phyloP scores from a whole-genome alignment of 805 yeast species.

The Candida nitratophila region DNA sequence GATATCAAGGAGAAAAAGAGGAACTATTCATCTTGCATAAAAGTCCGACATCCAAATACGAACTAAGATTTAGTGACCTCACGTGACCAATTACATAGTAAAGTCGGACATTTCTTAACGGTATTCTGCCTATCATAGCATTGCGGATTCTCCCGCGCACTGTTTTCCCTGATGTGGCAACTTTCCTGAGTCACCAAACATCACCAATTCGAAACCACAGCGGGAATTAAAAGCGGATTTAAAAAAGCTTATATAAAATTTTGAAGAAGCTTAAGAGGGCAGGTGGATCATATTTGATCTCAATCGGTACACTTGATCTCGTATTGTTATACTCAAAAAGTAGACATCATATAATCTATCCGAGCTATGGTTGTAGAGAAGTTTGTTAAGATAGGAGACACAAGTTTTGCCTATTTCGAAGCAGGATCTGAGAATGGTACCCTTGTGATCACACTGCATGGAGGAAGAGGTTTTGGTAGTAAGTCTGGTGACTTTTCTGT shows the following conservation, averaged over 20 bases:
- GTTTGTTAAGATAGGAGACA: slow-evolving; percentile 9
- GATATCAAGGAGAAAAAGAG: neutral
- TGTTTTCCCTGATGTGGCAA: too few species aligned
- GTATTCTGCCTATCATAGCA: too few species aligned
- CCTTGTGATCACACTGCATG: slow-evolving; percentile 17
- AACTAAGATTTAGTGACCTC: neutral
- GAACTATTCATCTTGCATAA: neutral
- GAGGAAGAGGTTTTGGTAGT: slow-evolving; percentile 19
- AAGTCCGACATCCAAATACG: neutral
- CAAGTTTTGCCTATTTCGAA: slow-evolving; percentile 11
- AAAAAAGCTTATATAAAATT: too few species aligned
- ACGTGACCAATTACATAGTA: neutral
- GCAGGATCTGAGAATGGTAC: slow-evolving; percentile 10
- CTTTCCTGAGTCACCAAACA: too few species aligned
- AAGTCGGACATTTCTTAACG: neutral
- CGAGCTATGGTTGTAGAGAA: neutral
- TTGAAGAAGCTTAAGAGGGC: too few species aligned
- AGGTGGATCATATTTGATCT: too few species aligned
- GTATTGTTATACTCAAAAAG: too few species aligned
- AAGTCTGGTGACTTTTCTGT: slow-evolving; percentile 15
- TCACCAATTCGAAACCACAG: too few species aligned
- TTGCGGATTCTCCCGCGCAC: too few species aligned
- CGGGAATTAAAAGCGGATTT: too few species aligned
- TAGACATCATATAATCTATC: too few species aligned
- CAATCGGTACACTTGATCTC: too few species aligned